Base-by-base conservation (phyloP, 768 basidiomycete genomes). In the Pleurotus eryngii region DNA sequence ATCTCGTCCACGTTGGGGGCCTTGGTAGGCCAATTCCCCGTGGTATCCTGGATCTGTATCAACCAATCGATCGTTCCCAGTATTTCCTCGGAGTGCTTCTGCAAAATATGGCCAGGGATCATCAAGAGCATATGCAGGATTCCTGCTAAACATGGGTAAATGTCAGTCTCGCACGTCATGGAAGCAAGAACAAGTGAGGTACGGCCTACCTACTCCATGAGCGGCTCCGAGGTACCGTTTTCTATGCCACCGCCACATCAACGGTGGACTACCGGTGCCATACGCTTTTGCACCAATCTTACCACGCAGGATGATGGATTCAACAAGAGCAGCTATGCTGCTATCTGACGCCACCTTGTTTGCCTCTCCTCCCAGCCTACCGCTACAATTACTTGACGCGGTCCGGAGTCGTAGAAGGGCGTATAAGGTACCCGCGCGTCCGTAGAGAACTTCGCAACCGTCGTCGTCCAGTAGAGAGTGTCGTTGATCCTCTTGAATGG, bases 181-280 rank as follows among this genome's bases (percentile, higher is more conserved):
- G 30, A 8, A n/a, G 11, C 22, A 37, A 30, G 35, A 15, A 6
- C 14, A 18, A 20, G 51, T 35, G 12, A 45, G 17, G 37, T 4
- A 26, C 42, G 12, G 70, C 81, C 46, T 57, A 81, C 83, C 80
- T 54, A 83, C 72, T n/a, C 84, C 84, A 69, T 85, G 84, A 3
- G 82, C 82, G 14, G 71, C 82, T 38, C 84, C 83, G 1, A 84
- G 67, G 62, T 84, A 84, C 20, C 77, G 69, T 59, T 76, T 82
- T n/a, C 74, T 70, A 60, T 82, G 77, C 84, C 84, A 85, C 8
- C 67, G 69, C 84, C 83, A 84, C 81, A 84, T 84, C 26, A 84
- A 66, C 1, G 78, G 73, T 0, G 81, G 81, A 3, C 56, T 39
- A 17, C 63, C 60, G 3, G 58, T 59, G 2, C 57, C 57, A 62